Evolutionary conservation across 768 basidiomycete genomes (phyloP).

Genomic region (Chalciporus chontae): DNA sequence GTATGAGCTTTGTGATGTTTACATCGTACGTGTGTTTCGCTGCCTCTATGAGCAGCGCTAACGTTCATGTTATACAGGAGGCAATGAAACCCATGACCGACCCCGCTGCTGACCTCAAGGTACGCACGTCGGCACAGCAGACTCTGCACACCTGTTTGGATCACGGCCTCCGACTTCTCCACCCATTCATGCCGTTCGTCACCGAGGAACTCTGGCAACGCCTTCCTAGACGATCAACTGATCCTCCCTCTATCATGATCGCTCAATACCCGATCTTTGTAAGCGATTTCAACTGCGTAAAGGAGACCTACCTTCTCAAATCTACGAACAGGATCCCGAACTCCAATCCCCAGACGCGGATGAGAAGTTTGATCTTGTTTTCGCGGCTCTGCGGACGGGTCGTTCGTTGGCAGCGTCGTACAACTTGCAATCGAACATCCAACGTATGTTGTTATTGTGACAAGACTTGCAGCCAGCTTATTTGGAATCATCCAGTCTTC

Average conservation of each 20-base stretch:
- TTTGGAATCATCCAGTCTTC: conserved; percentile 52
- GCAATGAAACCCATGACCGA: conserved; percentile 99
- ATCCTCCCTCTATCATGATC: conserved; percentile 86
- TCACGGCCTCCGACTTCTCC: conserved; percentile 81
- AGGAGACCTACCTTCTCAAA: neutral
- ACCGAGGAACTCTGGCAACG: conserved; percentile 99
- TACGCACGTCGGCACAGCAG: conserved; percentile 84
- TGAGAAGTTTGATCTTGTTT: conserved; percentile 81
- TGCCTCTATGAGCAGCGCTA: neutral
- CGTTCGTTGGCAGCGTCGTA: conserved; percentile 88
- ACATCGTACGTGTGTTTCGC: conserved; percentile 65
- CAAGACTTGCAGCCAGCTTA: neutral
- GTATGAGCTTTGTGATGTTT: conserved; percentile 98
- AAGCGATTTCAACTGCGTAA: conserved; percentile 28
- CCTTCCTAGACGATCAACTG: conserved; percentile 79
- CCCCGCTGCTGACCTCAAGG: conserved; percentile 55
- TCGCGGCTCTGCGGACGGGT: conserved; percentile 71
- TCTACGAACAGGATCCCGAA: conserved; percentile 46
- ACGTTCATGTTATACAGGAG: conserved; percentile 53
- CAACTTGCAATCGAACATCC: conserved; percentile 81
- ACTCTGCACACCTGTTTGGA: conserved; percentile 96
- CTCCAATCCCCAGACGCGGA: conserved; percentile 72
- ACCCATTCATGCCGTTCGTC: conserved; percentile 99
- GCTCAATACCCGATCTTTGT: conserved; percentile 79
- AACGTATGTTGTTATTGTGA: conserved; percentile 46